Base-by-base conservation (phyloP, 163 green algal species). In the Chlamydomonas reinhardtii region DNA sequence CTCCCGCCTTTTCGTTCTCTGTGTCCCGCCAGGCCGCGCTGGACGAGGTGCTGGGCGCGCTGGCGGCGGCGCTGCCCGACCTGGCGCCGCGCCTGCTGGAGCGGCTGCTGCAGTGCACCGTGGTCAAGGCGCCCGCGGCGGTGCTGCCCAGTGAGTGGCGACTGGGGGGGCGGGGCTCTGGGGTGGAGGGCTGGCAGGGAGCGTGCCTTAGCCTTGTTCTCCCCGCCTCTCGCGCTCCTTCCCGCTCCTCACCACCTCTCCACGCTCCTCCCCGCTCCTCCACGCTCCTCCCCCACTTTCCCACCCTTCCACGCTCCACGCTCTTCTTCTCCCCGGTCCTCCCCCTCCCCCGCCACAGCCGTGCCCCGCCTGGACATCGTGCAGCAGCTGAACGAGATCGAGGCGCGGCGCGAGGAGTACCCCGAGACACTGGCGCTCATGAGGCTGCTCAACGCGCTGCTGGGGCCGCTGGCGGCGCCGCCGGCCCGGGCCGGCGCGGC, bases 371-470 rank as follows among this genome's bases (percentile, higher is more conserved):
- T 91, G 66, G 91, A 94, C 82, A 85, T 94, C 19, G 74, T 94
- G 64, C 79, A 86, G 37, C 95, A 98, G 83, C 90, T 98, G 27
- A 95, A 94, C 72, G 95, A 98, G 88, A 92, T 97, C 22, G 95
- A 97, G 88, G 90, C 93, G 1, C 89, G 95, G 0, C 87, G 91
- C 11, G 94, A 98, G 86, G 94, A 97, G 62, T 98, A 97, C 79
- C 85, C 74, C 4, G 95, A 97, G 82, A 93, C 89, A 0, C 61
- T 97, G 11, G 91, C 94, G 2, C 96, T 98, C 66, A 82, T 97
- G 35, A 75, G 80, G 1, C 87, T 98, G 56, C 88, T 97, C 37
- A 98, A 97, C 82, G 73, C 89, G 31, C 86, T 97, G 74, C 88
- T 95, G 87, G 74, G 48, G 69, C 70, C 84, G 27, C 61, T 81